Evolutionary conservation across 2,329 filamentous ascomycete genomes (phyloP), one percentile per base, ranked within the genome.

Genomic region (Cladosporium sp.): DNA sequence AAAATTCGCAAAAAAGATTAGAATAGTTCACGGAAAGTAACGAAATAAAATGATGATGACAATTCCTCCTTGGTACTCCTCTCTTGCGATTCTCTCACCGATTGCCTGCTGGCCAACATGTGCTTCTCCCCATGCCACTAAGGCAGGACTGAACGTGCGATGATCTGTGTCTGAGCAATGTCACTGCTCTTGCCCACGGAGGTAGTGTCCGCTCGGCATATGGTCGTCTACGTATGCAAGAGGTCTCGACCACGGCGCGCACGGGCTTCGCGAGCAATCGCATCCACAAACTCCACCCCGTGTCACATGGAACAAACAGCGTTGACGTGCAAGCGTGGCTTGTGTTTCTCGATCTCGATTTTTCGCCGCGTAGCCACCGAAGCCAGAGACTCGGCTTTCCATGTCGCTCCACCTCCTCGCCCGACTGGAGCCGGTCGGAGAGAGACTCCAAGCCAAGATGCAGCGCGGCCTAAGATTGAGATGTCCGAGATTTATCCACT

Each of bases 311-410:
- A 14, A 40, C 5, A 7, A 20, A 20, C 25, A 25, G 25, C 25
- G 25, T 6, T 25, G 25, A 25, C n/a, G 38, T 40, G 15, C 38
- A 20, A 14, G 3, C 17, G 38, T n/a, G n/a, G 17, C 40, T 43
- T 3, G 25, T 49, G 28, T 12, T 14, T 38, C 6, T 22, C 42
- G 22, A 45, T 43, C 7, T 55, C 38, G 51, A 45, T 45, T 55
- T 55, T 25, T 55, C 39, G 40, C 52, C 54, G 54, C 45, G 20
- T 56, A 49, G 42, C 42, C 1, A 49, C 54, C 54, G 54, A 56
- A 49, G 43, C 43, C 43, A 47, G 9, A 47, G 25, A 28, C 20
- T 12, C 43, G 43, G 43, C 15, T 28, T 47, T 47, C 14, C 14
- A 17, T 5, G 43, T 47, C 22, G 25, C 43, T 50, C 30, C 47